These are phyloP conservation scores for Hypoxylon sp. DNA, from an alignment of 2,329 filamentous ascomycete genomes.

Conservation along the genomic window DNA sequence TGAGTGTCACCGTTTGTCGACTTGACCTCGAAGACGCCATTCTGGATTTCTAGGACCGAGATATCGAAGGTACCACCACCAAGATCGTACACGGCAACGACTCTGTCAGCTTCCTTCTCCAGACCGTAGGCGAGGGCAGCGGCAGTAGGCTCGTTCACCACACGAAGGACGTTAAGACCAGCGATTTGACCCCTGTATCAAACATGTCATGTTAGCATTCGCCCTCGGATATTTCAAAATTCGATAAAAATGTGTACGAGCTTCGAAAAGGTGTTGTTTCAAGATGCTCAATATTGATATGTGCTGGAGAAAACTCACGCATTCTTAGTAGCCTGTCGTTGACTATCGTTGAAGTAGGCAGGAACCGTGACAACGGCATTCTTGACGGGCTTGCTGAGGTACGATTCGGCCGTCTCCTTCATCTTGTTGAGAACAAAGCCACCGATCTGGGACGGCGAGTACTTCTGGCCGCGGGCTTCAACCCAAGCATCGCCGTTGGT, in stretches of 20 bases:
- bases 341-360: conserved; percentile 98
- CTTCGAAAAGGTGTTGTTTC: no score
- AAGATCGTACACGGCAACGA: conserved; percentile 97
- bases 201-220: no score
- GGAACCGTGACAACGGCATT: conserved; percentile 97
- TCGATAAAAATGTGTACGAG: no score
- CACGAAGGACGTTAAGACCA: conserved; percentile 95
- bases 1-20: conserved; percentile 99
- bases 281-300: no score
- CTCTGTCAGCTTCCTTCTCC: conserved; percentile 90
- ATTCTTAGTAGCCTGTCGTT: conserved; percentile 98
- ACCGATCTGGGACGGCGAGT: conserved; percentile 98
- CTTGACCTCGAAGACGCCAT: conserved; percentile 98
- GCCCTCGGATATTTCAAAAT: no score
- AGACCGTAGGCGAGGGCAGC: conserved; percentile 95
- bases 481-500: conserved; percentile 97
- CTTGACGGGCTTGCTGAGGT: conserved; percentile 89
- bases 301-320: no score
- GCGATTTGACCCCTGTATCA: conserved; percentile 79
- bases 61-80: conserved; percentile 99
- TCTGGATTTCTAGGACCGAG: conserved; percentile 96
- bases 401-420: conserved; percentile 98
- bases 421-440: conserved; percentile 97
- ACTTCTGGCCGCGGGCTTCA: conserved; percentile 90
- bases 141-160: conserved; percentile 97